These are phyloP conservation scores for Yamadazyma friedrichii DNA, from an alignment of 1,139 yeast genomes.

Conservation along the genomic window DNA sequence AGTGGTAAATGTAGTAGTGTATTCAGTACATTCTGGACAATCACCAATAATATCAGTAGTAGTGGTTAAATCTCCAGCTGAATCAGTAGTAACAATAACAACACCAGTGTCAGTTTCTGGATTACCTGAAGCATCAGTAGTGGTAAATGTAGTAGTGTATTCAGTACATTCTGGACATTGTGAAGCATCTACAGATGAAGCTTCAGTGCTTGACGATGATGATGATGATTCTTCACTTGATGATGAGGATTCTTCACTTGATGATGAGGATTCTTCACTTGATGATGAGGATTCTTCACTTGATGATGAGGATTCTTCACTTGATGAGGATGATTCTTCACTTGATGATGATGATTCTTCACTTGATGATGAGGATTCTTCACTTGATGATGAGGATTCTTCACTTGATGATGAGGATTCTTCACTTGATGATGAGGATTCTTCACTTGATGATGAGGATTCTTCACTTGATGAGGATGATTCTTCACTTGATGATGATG, in stretches of 20 bases:
- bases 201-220: background rate
- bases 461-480: constrained; percentile 9
- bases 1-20: constrained; percentile 4
- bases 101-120: background rate
- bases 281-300: constrained; percentile 1
- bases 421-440: constrained; percentile 13
- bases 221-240: background rate
- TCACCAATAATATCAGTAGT: constrained; percentile 1
- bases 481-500: constrained; percentile 5
- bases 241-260: constrained; percentile 1
- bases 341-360: constrained; percentile 3
- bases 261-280: constrained; percentile 1
- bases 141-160: constrained; percentile 2
- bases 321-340: constrained; percentile 2
- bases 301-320: constrained; percentile 3
- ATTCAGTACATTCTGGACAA: constrained; percentile 4
- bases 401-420: constrained; percentile 11
- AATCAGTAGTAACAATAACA: constrained; percentile 5
- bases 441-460: constrained; percentile 12
- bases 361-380: constrained; percentile 5
- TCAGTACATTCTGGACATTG: constrained; percentile 3
- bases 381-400: constrained; percentile 7
- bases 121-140: background rate
- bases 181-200: background rate
- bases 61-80: constrained; percentile 2